Evolutionary conservation across 345 rosid genomes (phyloP).

Genomic region (Cardiospermum halicacabum): DNA sequence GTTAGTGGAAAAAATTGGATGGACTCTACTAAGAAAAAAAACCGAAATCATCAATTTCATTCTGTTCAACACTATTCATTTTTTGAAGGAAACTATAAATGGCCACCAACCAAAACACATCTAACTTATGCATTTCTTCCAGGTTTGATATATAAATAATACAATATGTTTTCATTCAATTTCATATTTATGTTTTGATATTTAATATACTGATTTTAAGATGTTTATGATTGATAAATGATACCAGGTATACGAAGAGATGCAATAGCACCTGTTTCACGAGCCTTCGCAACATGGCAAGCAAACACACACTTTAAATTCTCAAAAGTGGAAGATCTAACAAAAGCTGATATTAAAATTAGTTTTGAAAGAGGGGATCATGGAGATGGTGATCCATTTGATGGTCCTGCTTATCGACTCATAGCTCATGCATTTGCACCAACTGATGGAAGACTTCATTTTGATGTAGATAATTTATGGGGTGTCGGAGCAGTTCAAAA

Average conservation of each 20-base stretch:
- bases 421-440: too few relatives aligned
- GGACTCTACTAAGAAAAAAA: not conserved
- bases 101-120: slow-evolving; percentile 24
- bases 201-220: too few relatives aligned
- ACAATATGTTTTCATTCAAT: too few relatives aligned
- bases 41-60: slow-evolving; percentile 9
- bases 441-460: too few relatives aligned
- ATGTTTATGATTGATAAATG: too few relatives aligned
- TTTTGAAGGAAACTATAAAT: slow-evolving; percentile 12
- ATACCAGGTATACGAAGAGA: not conserved
- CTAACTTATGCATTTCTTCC: slow-evolving; percentile 26
- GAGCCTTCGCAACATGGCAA: not conserved
- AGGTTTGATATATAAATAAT: not conserved
- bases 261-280: not conserved
- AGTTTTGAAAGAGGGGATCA: slow-evolving; percentile 7
- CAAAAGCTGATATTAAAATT: not conserved
- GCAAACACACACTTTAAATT: not conserved
- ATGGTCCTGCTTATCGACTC: slow-evolving; percentile 8
- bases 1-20: slow-evolving; percentile 26
- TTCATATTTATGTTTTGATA: too few relatives aligned
- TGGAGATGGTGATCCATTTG: slow-evolving; percentile 8
- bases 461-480: too few relatives aligned
- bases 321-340: not conserved
- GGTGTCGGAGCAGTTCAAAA: too few relatives aligned
- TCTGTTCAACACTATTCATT: slow-evolving; percentile 13